Evolutionary conservation across 768 basidiomycete genomes (phyloP), one percentile per base, ranked within the genome.

Genomic region (Gloeophyllum trabeum): DNA sequence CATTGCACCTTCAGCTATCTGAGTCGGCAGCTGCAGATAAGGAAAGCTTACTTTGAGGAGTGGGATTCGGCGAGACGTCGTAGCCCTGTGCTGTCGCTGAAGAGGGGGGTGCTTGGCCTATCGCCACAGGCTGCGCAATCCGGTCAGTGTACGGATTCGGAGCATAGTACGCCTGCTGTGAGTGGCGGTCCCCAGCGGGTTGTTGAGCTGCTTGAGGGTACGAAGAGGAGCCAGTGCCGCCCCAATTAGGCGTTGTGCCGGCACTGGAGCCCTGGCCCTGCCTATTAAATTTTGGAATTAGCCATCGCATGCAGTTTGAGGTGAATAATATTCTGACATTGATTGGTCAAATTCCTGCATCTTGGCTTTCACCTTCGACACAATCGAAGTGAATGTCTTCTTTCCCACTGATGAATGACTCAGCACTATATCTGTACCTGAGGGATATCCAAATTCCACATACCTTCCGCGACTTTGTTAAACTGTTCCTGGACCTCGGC

Each of bases 331-430:
- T 37, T 19, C 10, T 37, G 10, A 21, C 10, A 6, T 37, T 37
- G 64, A 63, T 51, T 78, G 75, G 28, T 89, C 86, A 46, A 76
- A 77, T 51, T 89, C 88, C 52, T 83, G 80, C 45, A 89, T 76
- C 70, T 89, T 90, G 4, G 84, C 77, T 54, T 77, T 88, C 37
- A 88, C 83, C 56, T 82, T 89, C 24, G 75, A 76, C 30, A 89
- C 67, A 21, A 90, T 56, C 6, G 64, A 70, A 37, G 71, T 77
- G 57, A 90, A 73, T 0, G 86, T 89, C 61, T 79, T 83, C 64
- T 84, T 88, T 3, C 87, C 85, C 41, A 71, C 81, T 84, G 44
- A 30, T 30, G 28, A 7, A 30, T 7, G n/a, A 16, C 28, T 30
- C 28, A 30, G 28, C 28, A 20, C 28, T 7, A 30, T 16, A 16